Percentiles rank a stretch among this genome's conserved stretches.
These are phyloP conservation scores for Macrocybe gigantea DNA, from an alignment of 768 basidiomycete genomes.

Conservation along the genomic window DNA sequence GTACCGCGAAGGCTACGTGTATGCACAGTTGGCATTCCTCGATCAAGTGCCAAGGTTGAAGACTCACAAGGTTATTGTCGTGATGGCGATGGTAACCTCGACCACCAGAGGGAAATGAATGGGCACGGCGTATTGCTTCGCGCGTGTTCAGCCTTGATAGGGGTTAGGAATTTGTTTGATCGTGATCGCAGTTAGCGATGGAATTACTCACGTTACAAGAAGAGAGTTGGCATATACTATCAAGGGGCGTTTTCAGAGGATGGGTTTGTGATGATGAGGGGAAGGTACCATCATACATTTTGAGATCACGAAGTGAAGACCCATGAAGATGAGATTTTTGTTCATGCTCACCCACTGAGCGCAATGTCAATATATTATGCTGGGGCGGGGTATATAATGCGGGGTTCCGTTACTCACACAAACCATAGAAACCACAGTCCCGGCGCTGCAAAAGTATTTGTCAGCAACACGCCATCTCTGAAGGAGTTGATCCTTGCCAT, in stretches of 20 bases:
- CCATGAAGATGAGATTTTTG: constrained; percentile 6
- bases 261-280: background rate
- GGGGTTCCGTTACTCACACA: constrained; percentile 1
- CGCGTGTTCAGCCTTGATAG: too few species aligned
- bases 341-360: constrained; percentile 4
- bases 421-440: constrained; percentile 5
- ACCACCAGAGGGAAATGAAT: too few species aligned
- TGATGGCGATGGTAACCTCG: too few species aligned
- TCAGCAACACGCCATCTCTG: background rate
- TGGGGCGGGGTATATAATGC: background rate
- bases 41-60: too few species aligned
- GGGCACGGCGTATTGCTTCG: too few species aligned
- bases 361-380: background rate
- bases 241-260: background rate
- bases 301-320: constrained; percentile 7
- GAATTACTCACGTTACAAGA: constrained; percentile 2
- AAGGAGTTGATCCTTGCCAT: constrained; percentile 21
- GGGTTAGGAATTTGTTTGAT: too few species aligned
- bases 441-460: background rate
- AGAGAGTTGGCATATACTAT: constrained; percentile 7
- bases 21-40: too few species aligned
- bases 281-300: constrained; percentile 1
- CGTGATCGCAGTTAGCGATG: too few species aligned
- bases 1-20: too few species aligned
- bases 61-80: too few species aligned